Conservation (phyloP, 2,329 filamentous ascomycete species). For the Phaeomoniella chlamydospora region DNA sequence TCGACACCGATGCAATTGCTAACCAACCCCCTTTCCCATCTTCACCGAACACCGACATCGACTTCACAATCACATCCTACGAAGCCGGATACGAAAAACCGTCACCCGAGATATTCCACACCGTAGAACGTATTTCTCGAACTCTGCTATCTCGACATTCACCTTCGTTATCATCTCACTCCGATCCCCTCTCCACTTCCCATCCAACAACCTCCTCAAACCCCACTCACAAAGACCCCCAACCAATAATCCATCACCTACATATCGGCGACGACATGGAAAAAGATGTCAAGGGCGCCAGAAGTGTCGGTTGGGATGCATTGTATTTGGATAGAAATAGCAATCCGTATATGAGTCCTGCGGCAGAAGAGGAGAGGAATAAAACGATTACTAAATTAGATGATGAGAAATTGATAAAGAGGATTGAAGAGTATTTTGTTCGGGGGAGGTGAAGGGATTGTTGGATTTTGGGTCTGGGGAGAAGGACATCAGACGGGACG, state of each 20-base stretch:
- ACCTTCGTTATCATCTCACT: conserved; percentile 3
- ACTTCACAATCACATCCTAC: conserved; percentile 31
- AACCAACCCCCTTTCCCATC: background rate
- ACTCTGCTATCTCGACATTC: conserved; percentile 4
- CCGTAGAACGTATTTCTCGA: conserved; percentile 12
- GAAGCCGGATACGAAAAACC: conserved; percentile 31
- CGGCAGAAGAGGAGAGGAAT: background rate
- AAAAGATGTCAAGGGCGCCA: conserved; percentile 25
- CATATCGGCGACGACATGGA: conserved; percentile 30
- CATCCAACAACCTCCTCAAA: conserved; percentile 2
- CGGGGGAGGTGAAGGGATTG: background rate
- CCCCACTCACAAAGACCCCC: background rate
- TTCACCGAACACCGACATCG: conserved; percentile 17
- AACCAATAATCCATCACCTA: conserved; percentile 7
- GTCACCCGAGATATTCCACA: conserved; percentile 21
- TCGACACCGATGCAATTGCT: background rate
- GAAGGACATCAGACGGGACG: no score
- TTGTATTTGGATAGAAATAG: conserved; percentile 13
- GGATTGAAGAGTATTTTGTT: conserved; percentile 5
- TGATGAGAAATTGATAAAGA: conserved; percentile 7
- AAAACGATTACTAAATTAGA: conserved; percentile 6
- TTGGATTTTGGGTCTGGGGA: no score
- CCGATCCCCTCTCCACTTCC: conserved; percentile 4
- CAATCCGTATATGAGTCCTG: background rate
- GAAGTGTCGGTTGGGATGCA: conserved; percentile 22